phyloP scores from a whole-genome alignment of 345 rosid genomes.

The Durio zibethinus region DNA sequence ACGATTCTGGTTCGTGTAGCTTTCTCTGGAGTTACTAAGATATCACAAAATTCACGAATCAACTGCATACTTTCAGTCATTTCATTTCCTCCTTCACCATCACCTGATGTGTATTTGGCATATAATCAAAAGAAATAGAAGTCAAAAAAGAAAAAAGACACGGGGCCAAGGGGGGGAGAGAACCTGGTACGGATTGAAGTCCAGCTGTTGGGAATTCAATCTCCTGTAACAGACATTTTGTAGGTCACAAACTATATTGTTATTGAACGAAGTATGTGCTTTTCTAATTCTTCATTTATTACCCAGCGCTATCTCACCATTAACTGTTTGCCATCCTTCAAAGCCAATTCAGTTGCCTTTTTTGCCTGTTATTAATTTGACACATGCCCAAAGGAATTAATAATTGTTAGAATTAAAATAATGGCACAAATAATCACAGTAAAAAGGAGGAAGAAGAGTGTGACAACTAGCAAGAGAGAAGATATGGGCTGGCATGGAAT shows the following conservation, averaged over 20 bases:
- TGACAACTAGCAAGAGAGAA: no score
- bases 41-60: conserved; percentile 82
- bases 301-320: conserved; percentile 53
- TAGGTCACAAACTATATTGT: conserved; percentile 23
- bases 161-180: neutral
- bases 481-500: no score
- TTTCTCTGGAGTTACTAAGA: conserved; percentile 53
- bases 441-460: neutral
- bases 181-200: conserved; percentile 88
- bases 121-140: neutral
- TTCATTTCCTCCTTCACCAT: conserved; percentile 95
- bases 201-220: conserved; percentile 95
- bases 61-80: conserved; percentile 89
- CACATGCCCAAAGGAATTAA: conserved; percentile 5
- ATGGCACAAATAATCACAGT: neutral
- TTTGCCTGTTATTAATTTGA: conserved; percentile 62
- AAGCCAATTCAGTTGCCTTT: conserved; percentile 63
- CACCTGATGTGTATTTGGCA: conserved; percentile 42
- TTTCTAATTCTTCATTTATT: conserved; percentile 12
- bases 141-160: neutral
- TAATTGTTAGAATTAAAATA: neutral
- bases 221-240: conserved; percentile 56
- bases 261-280: conserved; percentile 5
- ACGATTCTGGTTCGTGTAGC: conserved; percentile 73
- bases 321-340: conserved; percentile 58